Percentiles rank a stretch among this genome's conserved stretches.
Evolutionary conservation across 257 asterid genomes (phyloP).

Genomic region (Catharanthus roseus): DNA sequence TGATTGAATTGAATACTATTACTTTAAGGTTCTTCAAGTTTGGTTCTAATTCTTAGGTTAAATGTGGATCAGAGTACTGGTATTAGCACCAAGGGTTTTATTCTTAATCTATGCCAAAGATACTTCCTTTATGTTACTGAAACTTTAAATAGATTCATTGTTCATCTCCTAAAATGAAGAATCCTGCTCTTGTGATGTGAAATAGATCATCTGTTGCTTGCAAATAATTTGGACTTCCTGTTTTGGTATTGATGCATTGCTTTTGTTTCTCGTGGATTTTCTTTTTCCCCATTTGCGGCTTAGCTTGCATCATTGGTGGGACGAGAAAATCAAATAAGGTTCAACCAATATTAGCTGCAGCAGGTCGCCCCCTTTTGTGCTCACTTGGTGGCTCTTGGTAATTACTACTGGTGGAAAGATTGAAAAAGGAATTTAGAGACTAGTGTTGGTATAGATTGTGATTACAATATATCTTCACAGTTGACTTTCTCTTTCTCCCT

Average conservation of each 20-base stretch:
- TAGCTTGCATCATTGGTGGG: not conserved
- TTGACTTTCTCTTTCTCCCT: not conserved
- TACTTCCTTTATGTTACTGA: not conserved
- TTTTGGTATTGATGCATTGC: not conserved
- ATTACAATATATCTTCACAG: not conserved
- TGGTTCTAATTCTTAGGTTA: not conserved
- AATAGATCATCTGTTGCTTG: not conserved
- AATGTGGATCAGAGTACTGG: not conserved
- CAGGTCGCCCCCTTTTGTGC: not conserved
- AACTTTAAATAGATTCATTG: not conserved
- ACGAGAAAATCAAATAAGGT: not conserved
- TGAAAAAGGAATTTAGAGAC: not conserved
- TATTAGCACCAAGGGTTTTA: not conserved
- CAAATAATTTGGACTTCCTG: not conserved
- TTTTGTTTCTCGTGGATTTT: not conserved
- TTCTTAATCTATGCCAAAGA: not conserved
- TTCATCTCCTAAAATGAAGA: not conserved
- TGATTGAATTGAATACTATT: not conserved
- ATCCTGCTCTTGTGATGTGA: not conserved
- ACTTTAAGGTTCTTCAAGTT: not conserved
- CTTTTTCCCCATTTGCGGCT: not conserved
- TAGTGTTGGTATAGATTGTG: not conserved
- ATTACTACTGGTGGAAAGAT: not conserved
- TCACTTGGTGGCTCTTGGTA: not conserved
- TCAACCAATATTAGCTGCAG: not conserved